These are phyloP conservation scores for Biscogniauxia marginata DNA, from an alignment of 2,329 filamentous ascomycete genomes.

Conservation along the genomic window DNA sequence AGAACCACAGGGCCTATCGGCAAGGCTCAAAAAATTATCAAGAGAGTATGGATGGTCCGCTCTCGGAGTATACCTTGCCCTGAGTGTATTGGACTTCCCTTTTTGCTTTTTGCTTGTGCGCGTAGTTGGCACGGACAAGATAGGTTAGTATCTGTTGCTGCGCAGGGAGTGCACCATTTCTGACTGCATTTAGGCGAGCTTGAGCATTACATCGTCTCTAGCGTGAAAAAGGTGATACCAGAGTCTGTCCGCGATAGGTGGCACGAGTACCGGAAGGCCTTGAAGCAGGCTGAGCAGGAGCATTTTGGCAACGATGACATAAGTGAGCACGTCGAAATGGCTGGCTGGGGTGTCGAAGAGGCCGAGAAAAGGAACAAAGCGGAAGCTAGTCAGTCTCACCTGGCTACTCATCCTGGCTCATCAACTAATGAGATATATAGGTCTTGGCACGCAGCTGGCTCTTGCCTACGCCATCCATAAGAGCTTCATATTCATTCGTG, in stretches of 20 bases:
- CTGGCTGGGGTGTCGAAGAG: conserved; percentile 61
- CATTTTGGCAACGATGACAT: conserved; percentile 43
- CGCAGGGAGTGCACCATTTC: background rate
- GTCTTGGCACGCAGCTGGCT: conserved; percentile 76
- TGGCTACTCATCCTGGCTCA: background rate
- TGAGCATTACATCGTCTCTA: conserved; percentile 67
- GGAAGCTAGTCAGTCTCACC: conserved; percentile 68
- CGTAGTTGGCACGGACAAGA: conserved; percentile 77
- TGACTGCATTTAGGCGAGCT: conserved; percentile 46
- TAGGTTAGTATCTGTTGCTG: conserved; percentile 57
- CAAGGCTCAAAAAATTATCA: conserved; percentile 77
- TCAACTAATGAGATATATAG: conserved; percentile 36
- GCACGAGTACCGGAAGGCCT: conserved; percentile 47
- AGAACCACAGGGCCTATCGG: conserved; percentile 53
- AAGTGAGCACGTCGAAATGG: conserved; percentile 49
- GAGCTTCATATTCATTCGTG: conserved; percentile 93
- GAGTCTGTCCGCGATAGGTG: conserved; percentile 55
- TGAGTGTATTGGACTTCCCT: conserved; percentile 88
- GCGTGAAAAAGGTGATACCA: conserved; percentile 58
- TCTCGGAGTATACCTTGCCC: conserved; percentile 80
- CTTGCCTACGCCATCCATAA: conserved; percentile 98
- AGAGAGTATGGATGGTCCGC: conserved; percentile 94
- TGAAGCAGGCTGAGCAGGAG: conserved; percentile 46
- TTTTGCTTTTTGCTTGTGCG: conserved; percentile 91
- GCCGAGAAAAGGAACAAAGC: conserved; percentile 60